Base-by-base conservation (phyloP, 2,329 filamentous ascomycete species). In the Blastomyces gilchristii region DNA sequence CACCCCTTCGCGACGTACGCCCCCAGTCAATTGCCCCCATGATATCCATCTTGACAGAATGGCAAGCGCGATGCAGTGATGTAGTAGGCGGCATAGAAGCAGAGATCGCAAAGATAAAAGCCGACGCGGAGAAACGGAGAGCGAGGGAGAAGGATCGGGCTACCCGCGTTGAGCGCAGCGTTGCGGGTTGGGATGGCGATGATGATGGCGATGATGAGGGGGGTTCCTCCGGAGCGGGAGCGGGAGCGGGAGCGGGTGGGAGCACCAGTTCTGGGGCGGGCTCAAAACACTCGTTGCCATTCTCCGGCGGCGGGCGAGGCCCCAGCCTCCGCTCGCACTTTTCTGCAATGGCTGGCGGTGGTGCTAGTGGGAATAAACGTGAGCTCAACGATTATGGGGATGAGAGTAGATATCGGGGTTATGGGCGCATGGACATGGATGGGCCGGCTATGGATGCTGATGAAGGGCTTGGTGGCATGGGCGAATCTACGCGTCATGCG, bases 1-100 rank as follows among this genome's bases (percentile, higher is more conserved):
- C 92, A 0, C 89, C 94, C 0, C 84, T 97, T 1, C 91, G 94
- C 25, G 94, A 99, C 73, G 84, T 96, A 1, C 83, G 85, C 0
- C 91, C 91, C 0, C 85, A 85, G 63, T 85, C 87, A 63, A 82
- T 96, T 14, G 83, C 86, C 0, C 75, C 78, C 0, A 87, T 97
- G 78, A 82, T 91, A 37, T 74, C 77, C 2, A 83, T 86, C 14
- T 82, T 99, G 12, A 80, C 82, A 39, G 82, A 82, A 62, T 99
- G 93, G 93, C 86, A 88, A 61, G 79, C 76, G n/a, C 86, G 91
- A 64, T 97, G 93, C 78, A 83, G 85, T 6, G 77, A 80, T 3
- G 90, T 91, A 1, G 84, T 97, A 1, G 78, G 76, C 0, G 88
- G 88, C 39, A 83, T 99, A 3, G 91, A 96, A 67, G 78, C 79